Conservation (phyloP, 805 yeast species). For the Suhomyces sp. region DNA sequence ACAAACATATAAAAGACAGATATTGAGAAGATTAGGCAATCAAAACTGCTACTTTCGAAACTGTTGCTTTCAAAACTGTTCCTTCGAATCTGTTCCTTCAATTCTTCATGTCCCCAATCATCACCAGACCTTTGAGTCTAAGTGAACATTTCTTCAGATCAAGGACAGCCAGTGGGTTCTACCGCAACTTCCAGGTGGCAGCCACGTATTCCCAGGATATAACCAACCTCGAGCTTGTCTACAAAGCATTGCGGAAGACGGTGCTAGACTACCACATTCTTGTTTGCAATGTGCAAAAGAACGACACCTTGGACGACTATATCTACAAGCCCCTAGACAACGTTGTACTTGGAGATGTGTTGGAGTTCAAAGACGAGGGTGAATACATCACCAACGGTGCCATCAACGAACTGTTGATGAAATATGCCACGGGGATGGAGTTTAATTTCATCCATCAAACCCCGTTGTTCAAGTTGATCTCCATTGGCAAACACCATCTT, state of each 20-base stretch:
- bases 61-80: no score
- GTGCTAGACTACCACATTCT: conserved; percentile 36
- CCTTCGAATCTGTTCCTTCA: no score
- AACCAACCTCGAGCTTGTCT: conserved; percentile 15
- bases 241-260: conserved; percentile 29
- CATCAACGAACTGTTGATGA: conserved; percentile 31
- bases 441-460: conserved; percentile 23
- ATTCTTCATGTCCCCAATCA: no score
- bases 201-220: conserved; percentile 29
- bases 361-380: conserved; percentile 15
- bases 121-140: conserved; percentile 30
- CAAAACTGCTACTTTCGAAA: no score
- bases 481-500: conserved; percentile 22
- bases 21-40: no score
- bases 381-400: conserved; percentile 14
- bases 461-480: conserved; percentile 30
- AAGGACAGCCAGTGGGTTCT: conserved; percentile 29
- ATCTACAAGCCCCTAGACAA: conserved; percentile 24
- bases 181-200: conserved; percentile 34
- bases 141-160: conserved; percentile 36
- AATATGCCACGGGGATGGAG: conserved; percentile 15
- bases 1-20: no score
- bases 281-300: conserved; percentile 28
- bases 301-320: conserved; percentile 8
- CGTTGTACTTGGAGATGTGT: conserved; percentile 26